These are phyloP conservation scores for Ceratocystiopsis minuta DNA, from an alignment of 2,329 filamentous ascomycete species.

Conservation along the genomic window DNA sequence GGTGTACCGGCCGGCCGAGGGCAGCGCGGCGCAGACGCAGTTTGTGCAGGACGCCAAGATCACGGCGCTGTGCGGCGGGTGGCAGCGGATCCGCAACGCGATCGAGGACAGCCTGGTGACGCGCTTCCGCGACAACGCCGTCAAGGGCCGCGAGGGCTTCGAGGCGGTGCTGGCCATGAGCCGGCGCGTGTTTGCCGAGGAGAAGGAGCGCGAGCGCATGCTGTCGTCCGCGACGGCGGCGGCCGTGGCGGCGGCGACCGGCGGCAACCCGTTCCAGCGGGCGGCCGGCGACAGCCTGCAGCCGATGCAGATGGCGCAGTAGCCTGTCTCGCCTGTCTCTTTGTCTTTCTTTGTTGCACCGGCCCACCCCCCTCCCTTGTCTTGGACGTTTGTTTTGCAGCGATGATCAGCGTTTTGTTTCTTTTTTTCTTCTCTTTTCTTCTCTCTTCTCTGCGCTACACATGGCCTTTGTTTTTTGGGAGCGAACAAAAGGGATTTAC, in stretches of 20 bases:
- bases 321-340: neutral
- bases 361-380: neutral
- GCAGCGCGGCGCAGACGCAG: slow-evolving; percentile 41
- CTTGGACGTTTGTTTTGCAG: neutral
- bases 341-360: neutral
- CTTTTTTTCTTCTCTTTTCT: no score
- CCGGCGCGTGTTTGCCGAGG: slow-evolving; percentile 76
- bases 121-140: slow-evolving; percentile 80
- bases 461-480: neutral
- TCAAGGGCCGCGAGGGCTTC: slow-evolving; percentile 82
- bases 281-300: neutral
- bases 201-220: slow-evolving; percentile 44
- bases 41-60: slow-evolving; percentile 86
- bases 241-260: slow-evolving; percentile 6
- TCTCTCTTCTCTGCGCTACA: no score
- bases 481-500: neutral
- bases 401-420: no score
- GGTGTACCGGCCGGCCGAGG: slow-evolving; percentile 47
- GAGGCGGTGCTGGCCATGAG: slow-evolving; percentile 91
- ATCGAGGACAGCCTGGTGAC: slow-evolving; percentile 83
- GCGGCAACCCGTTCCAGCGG: slow-evolving; percentile 7
- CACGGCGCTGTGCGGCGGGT: slow-evolving; percentile 85
- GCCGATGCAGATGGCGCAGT: slow-evolving; percentile 2
- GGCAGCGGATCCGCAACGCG: slow-evolving; percentile 91
- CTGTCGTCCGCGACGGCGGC: slow-evolving; percentile 8